Evolutionary conservation across 495 filamentous ascomycete genomes (phyloP), one percentile per base, ranked within the genome.

Genomic region (Tuber borchii): DNA sequence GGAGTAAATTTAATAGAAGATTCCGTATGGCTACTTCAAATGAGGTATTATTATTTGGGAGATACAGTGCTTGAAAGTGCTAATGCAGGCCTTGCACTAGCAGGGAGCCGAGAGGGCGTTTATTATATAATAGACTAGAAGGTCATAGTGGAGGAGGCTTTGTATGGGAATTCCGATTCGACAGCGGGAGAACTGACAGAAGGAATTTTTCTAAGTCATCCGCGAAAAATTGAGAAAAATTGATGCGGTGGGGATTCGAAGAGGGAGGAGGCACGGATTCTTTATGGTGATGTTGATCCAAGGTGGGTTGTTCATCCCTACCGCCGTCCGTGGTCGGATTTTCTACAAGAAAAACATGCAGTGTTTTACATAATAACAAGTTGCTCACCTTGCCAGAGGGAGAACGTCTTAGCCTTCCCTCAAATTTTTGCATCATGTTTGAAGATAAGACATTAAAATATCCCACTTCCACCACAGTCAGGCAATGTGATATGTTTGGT

Each of bases 401-500:
- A 83, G 95, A 99, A 85, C 95, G 95, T 86, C 90, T 99, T 71
- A 95, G 93, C 80, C 85, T 99, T 19, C 96, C 95, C 14, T 79
- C 92, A 0, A 99, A 99, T 83, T 95, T 99, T 37, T 93, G 95
- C 74, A 96, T 99, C 84, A 96, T 99, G 93, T 99, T 99, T 77
- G 95, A 99, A 86, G 95, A 98, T 40, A 95, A 98, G 85, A 98
- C 90, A n/a, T 87, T 99, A 68, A 97, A 95, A 81, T 99, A 99
- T 83, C 96, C 95, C 61, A 99, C 95, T 0, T 88, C 98, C 51
- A 96, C 95, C 56, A 99, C 96, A 56, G 95, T 99, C 80, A 93
- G 91, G 91, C 93, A 96, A 85, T 99, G 95, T 85, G 95, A 96
- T 87, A 99, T 99, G 95, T 99, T 12, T 99, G 95, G 95, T 98